Percentiles rank a stretch among this genome's conserved stretches.
phyloP scores from a whole-genome alignment of 1,284 basidiomycete genomes.

The Rhodotorula sp. region DNA sequence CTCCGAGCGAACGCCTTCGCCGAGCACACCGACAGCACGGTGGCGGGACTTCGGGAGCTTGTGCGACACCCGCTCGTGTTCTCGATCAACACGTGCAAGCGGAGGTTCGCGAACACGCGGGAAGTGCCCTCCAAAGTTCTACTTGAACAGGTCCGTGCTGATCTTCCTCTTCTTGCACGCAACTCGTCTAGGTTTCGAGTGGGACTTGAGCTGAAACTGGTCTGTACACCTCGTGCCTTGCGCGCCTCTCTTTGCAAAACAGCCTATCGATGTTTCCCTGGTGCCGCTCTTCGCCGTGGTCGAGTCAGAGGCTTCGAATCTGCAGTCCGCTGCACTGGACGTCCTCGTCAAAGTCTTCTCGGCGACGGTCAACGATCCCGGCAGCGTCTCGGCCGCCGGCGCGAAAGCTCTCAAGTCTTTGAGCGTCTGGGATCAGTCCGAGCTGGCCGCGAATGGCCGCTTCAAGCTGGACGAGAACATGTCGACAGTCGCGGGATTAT shows the following conservation, averaged over 20 bases:
- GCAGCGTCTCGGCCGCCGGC: conserved; percentile 10
- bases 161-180: conserved; percentile 7
- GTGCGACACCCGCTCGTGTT: conserved; percentile 20
- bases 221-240: background rate
- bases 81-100: conserved; percentile 7
- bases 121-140: conserved; percentile 30
- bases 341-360: conserved; percentile 13
- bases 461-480: conserved; percentile 37
- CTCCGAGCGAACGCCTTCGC: conserved; percentile 18
- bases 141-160: conserved; percentile 30
- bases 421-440: conserved; percentile 36
- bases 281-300: conserved; percentile 17
- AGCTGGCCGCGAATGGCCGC: conserved; percentile 30
- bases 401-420: conserved; percentile 23
- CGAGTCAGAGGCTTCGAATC: background rate
- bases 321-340: conserved; percentile 29
- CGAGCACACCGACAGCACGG: conserved; percentile 1
- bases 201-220: conserved; percentile 13
- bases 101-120: conserved; percentile 8
- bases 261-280: conserved; percentile 38
- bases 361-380: conserved; percentile 4
- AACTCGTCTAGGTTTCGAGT: background rate
- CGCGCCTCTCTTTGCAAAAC: conserved; percentile 13
- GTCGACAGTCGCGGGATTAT: conserved; percentile 19
- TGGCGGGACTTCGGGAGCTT: conserved; percentile 16